Evolutionary conservation across 2,329 filamentous ascomycete genomes (phyloP).

Genomic region (Domatiomyces globalis): DNA sequence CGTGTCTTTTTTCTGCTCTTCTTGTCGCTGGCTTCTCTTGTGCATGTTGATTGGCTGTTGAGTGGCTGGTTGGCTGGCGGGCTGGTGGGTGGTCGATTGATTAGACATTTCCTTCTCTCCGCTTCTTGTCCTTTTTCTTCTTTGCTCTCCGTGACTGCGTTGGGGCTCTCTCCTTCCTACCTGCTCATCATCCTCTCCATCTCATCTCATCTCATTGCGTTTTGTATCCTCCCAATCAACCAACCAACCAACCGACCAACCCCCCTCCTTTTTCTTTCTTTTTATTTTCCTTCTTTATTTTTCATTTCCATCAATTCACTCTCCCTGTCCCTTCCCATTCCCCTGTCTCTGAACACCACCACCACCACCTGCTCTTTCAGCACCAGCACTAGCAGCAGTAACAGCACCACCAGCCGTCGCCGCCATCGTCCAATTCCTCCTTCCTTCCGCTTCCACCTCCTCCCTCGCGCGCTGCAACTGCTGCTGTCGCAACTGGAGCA

Average conservation of each 20-base stretch:
- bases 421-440: slow-evolving; percentile 8
- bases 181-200: too few relatives aligned
- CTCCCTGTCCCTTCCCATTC: background rate
- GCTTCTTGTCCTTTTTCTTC: background rate
- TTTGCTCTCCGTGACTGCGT: too few relatives aligned
- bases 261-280: background rate
- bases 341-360: too few relatives aligned
- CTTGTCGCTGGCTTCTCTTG: background rate
- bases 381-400: too few relatives aligned
- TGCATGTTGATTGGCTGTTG: background rate
- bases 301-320: background rate
- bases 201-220: too few relatives aligned
- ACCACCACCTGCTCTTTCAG: background rate
- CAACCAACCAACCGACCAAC: background rate
- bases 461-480: slow-evolving; percentile 7
- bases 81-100: background rate
- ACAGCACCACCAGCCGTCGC: too few relatives aligned
- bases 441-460: slow-evolving; percentile 12
- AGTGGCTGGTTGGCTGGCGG: background rate
- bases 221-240: too few relatives aligned
- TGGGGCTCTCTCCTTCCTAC: too few relatives aligned
- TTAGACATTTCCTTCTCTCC: too few relatives aligned
- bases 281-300: background rate
- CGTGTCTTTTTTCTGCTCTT: background rate
- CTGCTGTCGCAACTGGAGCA: slow-evolving; percentile 10